These are phyloP conservation scores for Mortierella sp. DNA, from an alignment of 371 early-diverging fungal species.

Conservation along the genomic window DNA sequence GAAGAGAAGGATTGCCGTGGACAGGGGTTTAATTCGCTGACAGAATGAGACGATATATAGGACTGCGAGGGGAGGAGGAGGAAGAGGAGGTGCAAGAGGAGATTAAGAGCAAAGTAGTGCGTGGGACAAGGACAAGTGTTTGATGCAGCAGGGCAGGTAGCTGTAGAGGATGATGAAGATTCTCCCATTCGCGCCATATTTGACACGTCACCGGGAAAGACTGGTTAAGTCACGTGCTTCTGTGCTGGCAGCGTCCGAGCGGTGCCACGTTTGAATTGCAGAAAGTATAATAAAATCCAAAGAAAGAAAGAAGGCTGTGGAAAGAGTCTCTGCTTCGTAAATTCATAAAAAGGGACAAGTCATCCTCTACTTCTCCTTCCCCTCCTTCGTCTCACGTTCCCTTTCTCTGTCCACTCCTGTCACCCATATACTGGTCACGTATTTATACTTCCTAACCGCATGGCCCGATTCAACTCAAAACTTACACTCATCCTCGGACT, in stretches of 20 bases:
- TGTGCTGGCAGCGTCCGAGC: constrained; percentile 20
- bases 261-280: constrained; percentile 31
- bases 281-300: neutral
- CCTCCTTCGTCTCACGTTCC: neutral
- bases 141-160: neutral
- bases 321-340: too few relatives aligned
- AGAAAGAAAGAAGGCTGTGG: neutral
- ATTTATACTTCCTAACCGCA: constrained; percentile 5
- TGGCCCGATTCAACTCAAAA: constrained; percentile 40
- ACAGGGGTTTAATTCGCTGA: too few relatives aligned
- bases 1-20: too few relatives aligned
- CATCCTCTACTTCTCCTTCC: neutral
- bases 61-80: too few relatives aligned
- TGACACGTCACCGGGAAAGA: constrained; percentile 10
- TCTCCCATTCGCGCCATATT: neutral
- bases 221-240: neutral
- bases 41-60: too few relatives aligned
- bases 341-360: too few relatives aligned
- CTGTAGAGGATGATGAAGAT: neutral
- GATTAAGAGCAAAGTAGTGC: neutral
- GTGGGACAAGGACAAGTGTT: neutral
- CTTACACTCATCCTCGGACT: constrained; percentile 49
- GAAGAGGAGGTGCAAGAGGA: neutral
- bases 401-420: neutral
- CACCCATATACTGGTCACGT: too few relatives aligned